These are phyloP conservation scores for Verticillium tricorpus DNA, from an alignment of 2,329 filamentous ascomycete species.

Conservation along the genomic window DNA sequence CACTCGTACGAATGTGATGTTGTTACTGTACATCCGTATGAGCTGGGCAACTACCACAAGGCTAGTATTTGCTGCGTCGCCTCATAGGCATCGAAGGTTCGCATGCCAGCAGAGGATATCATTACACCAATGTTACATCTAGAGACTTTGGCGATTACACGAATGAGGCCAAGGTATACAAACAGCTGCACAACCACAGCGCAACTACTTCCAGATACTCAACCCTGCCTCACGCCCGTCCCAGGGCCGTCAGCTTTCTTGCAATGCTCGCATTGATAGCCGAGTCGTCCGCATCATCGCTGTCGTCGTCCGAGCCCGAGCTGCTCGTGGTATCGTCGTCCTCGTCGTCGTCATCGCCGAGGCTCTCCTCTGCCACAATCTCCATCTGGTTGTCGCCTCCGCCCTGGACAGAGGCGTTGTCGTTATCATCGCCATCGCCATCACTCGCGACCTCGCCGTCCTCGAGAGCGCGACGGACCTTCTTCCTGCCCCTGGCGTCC, in stretches of 20 bases:
- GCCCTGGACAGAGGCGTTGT: constrained; percentile 4
- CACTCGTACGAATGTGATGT: too few species aligned
- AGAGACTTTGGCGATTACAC: too few species aligned
- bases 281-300: constrained; percentile 1
- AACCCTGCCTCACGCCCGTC: not conserved
- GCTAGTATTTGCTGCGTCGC: too few species aligned
- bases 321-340: constrained; percentile 34
- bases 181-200: not conserved
- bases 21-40: too few species aligned
- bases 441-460: constrained; percentile 28
- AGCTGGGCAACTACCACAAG: too few species aligned
- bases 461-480: constrained; percentile 16
- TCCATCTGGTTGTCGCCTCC: constrained; percentile 13
- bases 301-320: constrained; percentile 30
- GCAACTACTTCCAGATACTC: not conserved
- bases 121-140: too few species aligned
- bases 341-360: constrained; percentile 23
- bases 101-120: too few species aligned
- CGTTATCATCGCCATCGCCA: constrained; percentile 17
- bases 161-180: too few species aligned
- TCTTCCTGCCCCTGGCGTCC: constrained; percentile 17
- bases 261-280: constrained; percentile 9
- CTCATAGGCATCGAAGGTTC: too few species aligned
- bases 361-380: constrained; percentile 33
- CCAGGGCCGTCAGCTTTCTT: constrained; percentile 9